Evolutionary conservation across 345 rosid genomes (phyloP), one percentile per base, ranked within the genome.

Genomic region (Xanthoceras sorbifolium): DNA sequence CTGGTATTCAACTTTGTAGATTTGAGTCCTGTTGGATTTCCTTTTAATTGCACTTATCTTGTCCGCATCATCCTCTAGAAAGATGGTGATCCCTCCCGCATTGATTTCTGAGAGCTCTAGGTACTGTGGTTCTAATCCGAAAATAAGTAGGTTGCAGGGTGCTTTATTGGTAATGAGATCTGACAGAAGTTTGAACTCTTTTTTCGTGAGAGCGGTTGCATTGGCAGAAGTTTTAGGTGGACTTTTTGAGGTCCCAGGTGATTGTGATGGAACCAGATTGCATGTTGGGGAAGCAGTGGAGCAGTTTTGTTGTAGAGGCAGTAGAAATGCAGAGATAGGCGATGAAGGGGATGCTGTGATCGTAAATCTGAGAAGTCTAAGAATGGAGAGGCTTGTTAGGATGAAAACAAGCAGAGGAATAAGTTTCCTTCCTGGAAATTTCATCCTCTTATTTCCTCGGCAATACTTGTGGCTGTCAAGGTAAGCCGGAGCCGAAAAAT

Each of bases 61-160:
- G 52, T 73, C 77, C 48, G 80, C 85, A 65, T 87, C 87, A 73
- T 92, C 97, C 77, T 95, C 94, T 11, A 93, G 85, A 77, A 92
- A 86, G 77, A 90, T 67, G 26, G 89, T 95, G 73, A 64, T 81
- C 73, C 97, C 97, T 67, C 85, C 87, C 38, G 84, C 85, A 82
- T 93, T 95, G 70, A 89, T 63, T 57, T 84, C 85, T 44, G 94
- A 84, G 76, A 93, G 80, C 75, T 69, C 81, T 40, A 89, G 79
- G 85, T 91, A 87, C 71, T 85, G 88, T 15, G 80, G 79, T 66
- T 88, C 87, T 62, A 83, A 79, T 66, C 98, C 98, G 14, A 93
- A 92, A 71, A 90, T 83, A 61, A 95, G 99, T 75, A 93, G 86
- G 78, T 90, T 93, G 87, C 99, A 91, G 50, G 97, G 98, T 32